phyloP scores from a whole-genome alignment of 345 rosid genomes.

The Lepidium africanum region DNA sequence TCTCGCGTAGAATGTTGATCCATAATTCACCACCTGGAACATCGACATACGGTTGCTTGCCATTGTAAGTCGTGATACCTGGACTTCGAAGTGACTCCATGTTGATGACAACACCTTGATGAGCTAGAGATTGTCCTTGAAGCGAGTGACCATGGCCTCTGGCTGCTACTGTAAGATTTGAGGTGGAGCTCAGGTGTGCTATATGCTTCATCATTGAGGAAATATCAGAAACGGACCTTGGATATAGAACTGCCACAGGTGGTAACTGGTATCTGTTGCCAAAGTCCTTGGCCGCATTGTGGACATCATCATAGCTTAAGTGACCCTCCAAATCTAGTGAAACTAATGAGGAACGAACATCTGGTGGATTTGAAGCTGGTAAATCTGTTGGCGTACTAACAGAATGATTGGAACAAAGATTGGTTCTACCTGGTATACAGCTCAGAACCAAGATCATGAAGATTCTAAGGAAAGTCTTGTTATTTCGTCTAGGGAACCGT shows the following conservation, averaged over 20 bases:
- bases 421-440: conserved; percentile 43
- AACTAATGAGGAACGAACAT: conserved; percentile 29
- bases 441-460: conserved; percentile 51
- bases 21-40: conserved; percentile 88
- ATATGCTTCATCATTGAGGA: conserved; percentile 50
- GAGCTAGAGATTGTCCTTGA: conserved; percentile 86
- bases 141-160: conserved; percentile 96
- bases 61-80: conserved; percentile 36
- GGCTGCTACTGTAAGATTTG: conserved; percentile 77
- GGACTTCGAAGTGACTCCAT: conserved; percentile 62
- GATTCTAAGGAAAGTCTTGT: conserved; percentile 35
- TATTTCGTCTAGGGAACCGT: conserved; percentile 37
- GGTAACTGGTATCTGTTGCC: conserved; percentile 60
- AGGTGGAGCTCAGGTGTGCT: conserved; percentile 47
- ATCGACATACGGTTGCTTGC: conserved; percentile 61
- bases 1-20: conserved; percentile 75
- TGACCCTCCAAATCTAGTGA: conserved; percentile 55
- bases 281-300: conserved; percentile 73
- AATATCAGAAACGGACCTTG: conserved; percentile 77
- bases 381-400: conserved; percentile 24
- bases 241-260: conserved; percentile 70
- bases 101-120: conserved; percentile 68
- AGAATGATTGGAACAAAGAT: conserved; percentile 40
- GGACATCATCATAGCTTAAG: conserved; percentile 45
- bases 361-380: conserved; percentile 29